A percentile compares a stretch with the other conserved stretches of the same genome.
These are phyloP conservation scores for Cladophialophora psammophila DNA, from an alignment of 2,329 filamentous ascomycete species.

Conservation along the genomic window DNA sequence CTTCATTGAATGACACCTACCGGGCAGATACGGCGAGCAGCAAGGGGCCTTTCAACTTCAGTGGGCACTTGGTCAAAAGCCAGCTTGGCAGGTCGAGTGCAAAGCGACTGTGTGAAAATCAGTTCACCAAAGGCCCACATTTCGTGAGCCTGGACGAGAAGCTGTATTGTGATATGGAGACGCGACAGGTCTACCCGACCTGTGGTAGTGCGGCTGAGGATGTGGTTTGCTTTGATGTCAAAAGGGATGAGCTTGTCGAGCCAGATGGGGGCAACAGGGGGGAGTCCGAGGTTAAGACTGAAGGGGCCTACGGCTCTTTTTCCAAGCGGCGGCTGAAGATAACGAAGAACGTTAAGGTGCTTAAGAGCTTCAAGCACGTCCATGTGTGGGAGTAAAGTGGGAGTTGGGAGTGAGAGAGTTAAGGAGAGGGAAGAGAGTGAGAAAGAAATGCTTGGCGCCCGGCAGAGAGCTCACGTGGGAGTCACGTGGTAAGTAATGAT, in stretches of 20 bases:
- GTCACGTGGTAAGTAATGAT: too few species aligned
- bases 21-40: not conserved
- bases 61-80: conserved; percentile 11
- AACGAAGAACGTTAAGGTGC: not conserved
- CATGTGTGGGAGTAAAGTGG: conserved; percentile 1
- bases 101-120: conserved; percentile 8
- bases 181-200: conserved; percentile 5
- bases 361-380: not conserved
- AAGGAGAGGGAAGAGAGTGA: too few species aligned
- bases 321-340: not conserved
- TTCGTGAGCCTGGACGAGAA: conserved; percentile 14
- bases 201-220: not conserved
- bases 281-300: not conserved
- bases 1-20: not conserved
- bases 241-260: not conserved
- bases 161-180: conserved; percentile 16
- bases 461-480: too few species aligned
- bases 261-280: not conserved
- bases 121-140: conserved; percentile 1
- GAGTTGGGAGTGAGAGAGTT: too few species aligned
- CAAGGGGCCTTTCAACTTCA: conserved; percentile 2
- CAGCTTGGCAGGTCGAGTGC: not conserved
- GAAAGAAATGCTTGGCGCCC: too few species aligned
- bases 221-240: not conserved
- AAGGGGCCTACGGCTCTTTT: not conserved